These are phyloP conservation scores for Trifolium pratense DNA, from an alignment of 306 rosid genomes.

Conservation along the genomic window DNA sequence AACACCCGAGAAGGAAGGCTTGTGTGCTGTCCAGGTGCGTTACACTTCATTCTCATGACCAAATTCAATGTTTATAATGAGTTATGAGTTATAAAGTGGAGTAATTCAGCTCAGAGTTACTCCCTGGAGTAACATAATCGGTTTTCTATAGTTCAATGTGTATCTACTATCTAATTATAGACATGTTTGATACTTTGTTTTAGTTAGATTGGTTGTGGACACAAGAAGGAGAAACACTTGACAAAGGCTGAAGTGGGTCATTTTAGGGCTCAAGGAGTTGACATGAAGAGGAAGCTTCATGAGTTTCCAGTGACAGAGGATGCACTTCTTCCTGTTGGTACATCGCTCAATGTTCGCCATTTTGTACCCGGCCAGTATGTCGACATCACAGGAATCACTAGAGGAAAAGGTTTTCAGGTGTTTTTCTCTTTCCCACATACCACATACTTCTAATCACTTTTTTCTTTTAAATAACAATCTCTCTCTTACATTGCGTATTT, in stretches of 20 bases:
- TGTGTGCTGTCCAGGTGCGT: constrained; percentile 77
- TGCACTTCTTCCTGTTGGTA: constrained; percentile 95
- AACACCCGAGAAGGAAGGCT: constrained; percentile 80
- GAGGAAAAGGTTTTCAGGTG: constrained; percentile 99
- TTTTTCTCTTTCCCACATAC: constrained; percentile 21
- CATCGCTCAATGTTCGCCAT: constrained; percentile 81
- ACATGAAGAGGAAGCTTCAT: constrained; percentile 79
- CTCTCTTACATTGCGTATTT: neutral
- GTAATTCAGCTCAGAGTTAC: neutral
- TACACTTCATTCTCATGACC: neutral
- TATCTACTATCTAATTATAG: constrained; percentile 50
- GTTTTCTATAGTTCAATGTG: neutral
- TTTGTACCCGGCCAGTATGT: constrained; percentile 97
- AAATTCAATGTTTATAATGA: neutral
- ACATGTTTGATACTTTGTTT: constrained; percentile 46
- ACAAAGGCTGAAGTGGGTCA: constrained; percentile 96
- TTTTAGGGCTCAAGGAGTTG: constrained; percentile 97
- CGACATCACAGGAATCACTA: constrained; percentile 81
- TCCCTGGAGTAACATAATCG: neutral
- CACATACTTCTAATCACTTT: constrained; percentile 1
- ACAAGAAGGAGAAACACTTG: constrained; percentile 93
- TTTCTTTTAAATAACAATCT: neutral
- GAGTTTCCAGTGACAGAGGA: constrained; percentile 96
- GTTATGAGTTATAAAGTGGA: neutral
- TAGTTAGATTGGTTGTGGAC: constrained; percentile 99